Base-by-base conservation (phyloP, 257 asterid species). In the Fraxinus cuspidata region DNA sequence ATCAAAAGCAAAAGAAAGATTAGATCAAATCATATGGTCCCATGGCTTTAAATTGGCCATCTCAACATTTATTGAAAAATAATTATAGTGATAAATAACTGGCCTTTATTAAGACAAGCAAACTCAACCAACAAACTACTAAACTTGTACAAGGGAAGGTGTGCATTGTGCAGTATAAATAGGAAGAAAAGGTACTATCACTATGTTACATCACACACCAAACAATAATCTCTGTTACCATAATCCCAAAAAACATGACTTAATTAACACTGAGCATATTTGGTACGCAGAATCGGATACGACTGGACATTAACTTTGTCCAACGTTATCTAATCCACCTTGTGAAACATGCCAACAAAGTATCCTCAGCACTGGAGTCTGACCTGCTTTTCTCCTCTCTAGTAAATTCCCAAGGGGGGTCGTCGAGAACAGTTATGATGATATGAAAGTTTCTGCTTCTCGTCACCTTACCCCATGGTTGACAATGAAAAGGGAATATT, bases 401-500 rank as follows among this genome's bases (percentile, higher is more conserved):
- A 49, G 21, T 49, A 13, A 0, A 18, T 49, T 18, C 2, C 23
- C 60, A 0, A 18, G 60, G 23, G 60, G 19, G 49, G 3, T 9
- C 3, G 3, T 2, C 0, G 16, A 13, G 12, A 40, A 40, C 49
- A 2, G 49, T 40, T 12, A 9, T 40, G 16, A 40, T 12, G 16
- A 10, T 44, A 13, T 44, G 63, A n/a, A 53, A 19, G 9, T 4
- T 6, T 53, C 19, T 44, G 32, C 32, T 25, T 63, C 69, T 23
- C 16, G 27, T 63, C 69, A 23, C 18, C 75, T 84, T 80, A 81
- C 75, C 58, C 84, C 83, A 84, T 51, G 18, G 85, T 63, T 38
- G 83, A 73, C 69, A 70, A 72, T 47, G 85, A 71, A 80, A 83
- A 74, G 34, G 84, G 78, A 71, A 80, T 82, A 69, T 81, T 80